Conservation (phyloP, 2,329 filamentous ascomycete species). For the Aspergillus tamarii region DNA sequence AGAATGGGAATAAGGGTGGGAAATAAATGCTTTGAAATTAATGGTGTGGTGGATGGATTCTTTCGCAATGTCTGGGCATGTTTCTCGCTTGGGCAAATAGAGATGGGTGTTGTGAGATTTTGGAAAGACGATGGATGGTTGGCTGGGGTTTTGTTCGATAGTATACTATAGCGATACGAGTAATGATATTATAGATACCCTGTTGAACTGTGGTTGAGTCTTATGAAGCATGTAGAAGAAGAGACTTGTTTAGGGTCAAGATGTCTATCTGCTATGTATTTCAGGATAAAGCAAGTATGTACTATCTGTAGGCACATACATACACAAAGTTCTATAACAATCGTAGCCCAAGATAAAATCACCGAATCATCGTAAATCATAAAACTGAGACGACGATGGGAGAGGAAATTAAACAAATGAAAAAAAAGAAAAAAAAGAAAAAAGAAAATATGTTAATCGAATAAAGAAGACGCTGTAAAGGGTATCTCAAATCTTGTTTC, state of each 20-base stretch:
- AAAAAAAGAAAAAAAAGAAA: background rate
- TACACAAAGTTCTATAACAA: constrained; percentile 2
- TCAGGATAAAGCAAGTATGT: constrained; percentile 6
- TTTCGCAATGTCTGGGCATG: background rate
- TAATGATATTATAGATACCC: constrained; percentile 25
- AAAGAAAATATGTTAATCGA: constrained; percentile 4
- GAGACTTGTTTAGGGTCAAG: background rate
- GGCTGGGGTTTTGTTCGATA: background rate
- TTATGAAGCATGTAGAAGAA: background rate
- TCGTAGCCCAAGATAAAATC: background rate
- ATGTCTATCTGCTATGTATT: constrained; percentile 5
- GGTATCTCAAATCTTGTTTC: constrained; percentile 40
- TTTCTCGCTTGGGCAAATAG: background rate
- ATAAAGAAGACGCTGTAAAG: constrained; percentile 27
- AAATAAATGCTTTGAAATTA: constrained; percentile 24
- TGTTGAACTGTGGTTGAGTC: background rate
- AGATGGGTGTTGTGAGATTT: background rate
- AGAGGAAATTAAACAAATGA: constrained; percentile 11
- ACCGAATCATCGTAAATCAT: constrained; percentile 17
- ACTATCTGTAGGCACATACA: constrained; percentile 5
- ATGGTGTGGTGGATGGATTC: too few species aligned
- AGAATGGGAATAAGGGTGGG: constrained; percentile 35
- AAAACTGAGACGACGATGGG: constrained; percentile 2
- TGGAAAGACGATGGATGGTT: too few species aligned
- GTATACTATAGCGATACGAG: constrained; percentile 11